A percentile compares a stretch with the other conserved stretches of the same genome.
Evolutionary conservation across 2,329 filamentous ascomycete species (phyloP).

Genomic region (Podosphaera fusca): DNA sequence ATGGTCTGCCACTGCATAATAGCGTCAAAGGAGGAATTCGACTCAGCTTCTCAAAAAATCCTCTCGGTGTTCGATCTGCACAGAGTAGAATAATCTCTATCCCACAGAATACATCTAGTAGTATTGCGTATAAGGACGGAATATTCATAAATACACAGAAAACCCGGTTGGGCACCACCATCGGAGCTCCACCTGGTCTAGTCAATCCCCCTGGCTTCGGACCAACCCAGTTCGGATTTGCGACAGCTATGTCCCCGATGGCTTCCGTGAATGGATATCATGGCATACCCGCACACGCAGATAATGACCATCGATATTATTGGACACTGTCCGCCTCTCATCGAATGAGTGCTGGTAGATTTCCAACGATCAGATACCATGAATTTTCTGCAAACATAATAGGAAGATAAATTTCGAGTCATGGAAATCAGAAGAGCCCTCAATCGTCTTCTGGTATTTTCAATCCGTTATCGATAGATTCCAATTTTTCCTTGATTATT

Average conservation of each 20-base stretch:
- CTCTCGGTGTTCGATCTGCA: conserved; percentile 67
- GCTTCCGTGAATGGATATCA: conserved; percentile 2
- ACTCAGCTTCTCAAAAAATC: conserved; percentile 93
- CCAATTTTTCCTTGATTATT: too few species aligned
- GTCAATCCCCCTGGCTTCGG: conserved; percentile 49
- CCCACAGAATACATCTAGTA: conserved; percentile 20
- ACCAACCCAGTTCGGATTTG: conserved; percentile 13
- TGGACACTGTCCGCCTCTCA: conserved; percentile 13
- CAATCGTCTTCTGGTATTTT: too few species aligned
- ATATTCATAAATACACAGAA: conserved; percentile 23
- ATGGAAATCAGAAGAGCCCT: too few species aligned
- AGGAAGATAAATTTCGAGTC: conserved; percentile 11
- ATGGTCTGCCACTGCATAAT: conserved; percentile 69
- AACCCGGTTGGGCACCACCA: conserved; percentile 19
- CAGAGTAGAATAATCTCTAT: conserved; percentile 24
- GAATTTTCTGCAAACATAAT: conserved; percentile 18
- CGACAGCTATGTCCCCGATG: conserved; percentile 7
- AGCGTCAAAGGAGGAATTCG: conserved; percentile 88
- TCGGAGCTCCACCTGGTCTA: conserved; percentile 59
- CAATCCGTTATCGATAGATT: too few species aligned
- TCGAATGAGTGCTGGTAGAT: conserved; percentile 13
- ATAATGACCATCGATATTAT: conserved; percentile 9
- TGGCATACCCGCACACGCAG: conserved; percentile 9
- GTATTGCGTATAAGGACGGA: conserved; percentile 33
- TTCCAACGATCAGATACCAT: conserved; percentile 11